Percentiles rank a stretch among this genome's conserved stretches.
These are phyloP conservation scores for Kingdonia uniflora DNA, from an alignment of 164 flowering plant genomes.

Conservation along the genomic window DNA sequence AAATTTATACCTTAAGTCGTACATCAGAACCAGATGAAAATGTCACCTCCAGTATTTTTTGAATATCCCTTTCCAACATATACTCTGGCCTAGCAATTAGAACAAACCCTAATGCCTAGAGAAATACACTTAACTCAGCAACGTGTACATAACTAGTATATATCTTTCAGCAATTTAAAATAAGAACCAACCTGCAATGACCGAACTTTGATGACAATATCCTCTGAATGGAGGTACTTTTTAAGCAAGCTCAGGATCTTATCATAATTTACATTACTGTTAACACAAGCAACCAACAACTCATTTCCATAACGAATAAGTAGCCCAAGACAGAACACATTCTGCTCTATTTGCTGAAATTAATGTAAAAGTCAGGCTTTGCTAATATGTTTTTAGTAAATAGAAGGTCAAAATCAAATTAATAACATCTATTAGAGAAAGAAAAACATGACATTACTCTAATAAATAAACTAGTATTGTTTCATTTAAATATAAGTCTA, in stretches of 20 bases:
- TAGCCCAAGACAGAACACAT: conserved; percentile 87
- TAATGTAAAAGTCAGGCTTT: neutral
- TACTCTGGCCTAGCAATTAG: conserved; percentile 80
- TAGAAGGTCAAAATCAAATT: too few species aligned
- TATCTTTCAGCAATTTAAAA: conserved; percentile 1
- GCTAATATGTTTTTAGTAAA: too few species aligned
- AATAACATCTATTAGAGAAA: too few species aligned
- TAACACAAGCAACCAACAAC: conserved; percentile 29
- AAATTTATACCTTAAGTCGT: conserved; percentile 61
- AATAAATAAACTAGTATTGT: too few species aligned
- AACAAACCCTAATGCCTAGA: conserved; percentile 83
- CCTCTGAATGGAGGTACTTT: conserved; percentile 55
- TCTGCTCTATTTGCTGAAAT: conserved; percentile 73
- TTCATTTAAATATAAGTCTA: too few species aligned
- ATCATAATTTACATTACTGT: conserved; percentile 28
- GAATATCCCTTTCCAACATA: conserved; percentile 82
- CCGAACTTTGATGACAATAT: conserved; percentile 63
- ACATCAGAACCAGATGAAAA: conserved; percentile 53
- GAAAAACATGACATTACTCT: too few species aligned
- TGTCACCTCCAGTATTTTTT: conserved; percentile 62
- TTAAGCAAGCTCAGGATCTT: conserved; percentile 56
- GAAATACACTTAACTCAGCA: conserved; percentile 7
- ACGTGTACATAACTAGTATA: conserved; percentile 2
- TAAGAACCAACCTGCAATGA: conserved; percentile 67
- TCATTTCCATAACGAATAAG: conserved; percentile 80